phyloP scores from a whole-genome alignment of 306 rosid genomes.

The Amphicarpaea edgeworthii region DNA sequence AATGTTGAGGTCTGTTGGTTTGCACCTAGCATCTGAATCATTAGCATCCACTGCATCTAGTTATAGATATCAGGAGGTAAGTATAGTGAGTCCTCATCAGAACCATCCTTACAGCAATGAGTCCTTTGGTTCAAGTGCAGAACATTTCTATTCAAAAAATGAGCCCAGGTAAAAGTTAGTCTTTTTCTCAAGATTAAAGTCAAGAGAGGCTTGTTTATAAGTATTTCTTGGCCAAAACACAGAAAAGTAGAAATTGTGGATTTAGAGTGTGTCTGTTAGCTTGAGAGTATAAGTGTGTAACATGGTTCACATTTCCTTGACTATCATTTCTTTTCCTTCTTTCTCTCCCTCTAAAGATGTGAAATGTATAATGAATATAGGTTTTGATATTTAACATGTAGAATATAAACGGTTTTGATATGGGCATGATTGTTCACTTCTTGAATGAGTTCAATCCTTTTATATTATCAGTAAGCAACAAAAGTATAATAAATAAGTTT shows the following conservation, averaged over 20 bases:
- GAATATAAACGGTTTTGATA: background rate
- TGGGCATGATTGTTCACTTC: slow-evolving; percentile 12
- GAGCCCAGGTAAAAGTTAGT: background rate
- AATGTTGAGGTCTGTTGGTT: slow-evolving; percentile 45
- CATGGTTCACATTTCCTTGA: background rate
- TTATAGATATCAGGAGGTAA: slow-evolving; percentile 16
- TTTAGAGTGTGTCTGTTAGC: background rate
- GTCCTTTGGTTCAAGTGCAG: slow-evolving; percentile 36
- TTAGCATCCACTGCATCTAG: slow-evolving; percentile 43
- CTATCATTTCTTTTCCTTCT: slow-evolving; percentile 15
- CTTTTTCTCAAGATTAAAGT: background rate
- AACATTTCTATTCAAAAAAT: background rate
- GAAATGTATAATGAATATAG: background rate
- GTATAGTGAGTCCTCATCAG: background rate
- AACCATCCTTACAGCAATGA: slow-evolving; percentile 32
- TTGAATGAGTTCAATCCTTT: background rate
- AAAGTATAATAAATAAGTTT: background rate
- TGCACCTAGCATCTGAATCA: slow-evolving; percentile 45
- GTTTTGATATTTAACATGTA: background rate
- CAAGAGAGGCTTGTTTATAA: slow-evolving; percentile 1
- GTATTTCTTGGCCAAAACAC: slow-evolving; percentile 7
- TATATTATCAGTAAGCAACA: background rate
- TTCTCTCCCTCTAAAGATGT: slow-evolving; percentile 8
- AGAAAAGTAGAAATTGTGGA: background rate
- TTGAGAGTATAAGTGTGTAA: background rate